phyloP scores from a whole-genome alignment of 2,329 filamentous ascomycete species.

The Colletotrichum echinochloae region DNA sequence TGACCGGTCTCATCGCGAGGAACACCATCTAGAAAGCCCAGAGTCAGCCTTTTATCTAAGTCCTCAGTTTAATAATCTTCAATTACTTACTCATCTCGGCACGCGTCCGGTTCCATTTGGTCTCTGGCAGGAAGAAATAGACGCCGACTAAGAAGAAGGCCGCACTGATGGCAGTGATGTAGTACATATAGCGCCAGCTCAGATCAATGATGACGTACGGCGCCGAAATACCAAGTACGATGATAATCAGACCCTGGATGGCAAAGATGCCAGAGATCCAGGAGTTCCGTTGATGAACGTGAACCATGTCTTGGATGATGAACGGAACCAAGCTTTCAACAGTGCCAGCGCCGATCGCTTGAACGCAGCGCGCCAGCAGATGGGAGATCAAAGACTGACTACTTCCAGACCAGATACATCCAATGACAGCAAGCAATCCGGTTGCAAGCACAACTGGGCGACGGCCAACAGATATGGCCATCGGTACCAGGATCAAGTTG shows the following conservation, averaged over 20 bases:
- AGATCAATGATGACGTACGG: conserved; percentile 48
- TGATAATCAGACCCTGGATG: conserved; percentile 47
- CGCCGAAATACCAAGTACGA: conserved; percentile 45
- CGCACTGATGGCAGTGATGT: conserved; percentile 46
- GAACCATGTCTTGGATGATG: conserved; percentile 53
- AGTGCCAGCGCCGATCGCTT: conserved; percentile 51
- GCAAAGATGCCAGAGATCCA: conserved; percentile 49
- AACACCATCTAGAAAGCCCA: conserved; percentile 37
- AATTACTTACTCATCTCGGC: conserved; percentile 45
- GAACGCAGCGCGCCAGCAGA: conserved; percentile 48
- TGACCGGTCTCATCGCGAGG: conserved; percentile 40
- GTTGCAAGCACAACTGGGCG: conserved; percentile 51
- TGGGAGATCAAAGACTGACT: conserved; percentile 48
- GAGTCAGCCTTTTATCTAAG: background rate
- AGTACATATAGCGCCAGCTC: conserved; percentile 53
- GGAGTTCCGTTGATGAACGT: conserved; percentile 52
- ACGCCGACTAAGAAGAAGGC: conserved; percentile 47
- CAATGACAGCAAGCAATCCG: conserved; percentile 47
- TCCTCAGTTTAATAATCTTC: rapidly evolving
- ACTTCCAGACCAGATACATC: conserved; percentile 51
- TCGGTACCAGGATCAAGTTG: conserved; percentile 50
- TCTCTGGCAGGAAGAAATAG: conserved; percentile 51
- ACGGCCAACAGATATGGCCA: conserved; percentile 52
- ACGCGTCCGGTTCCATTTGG: conserved; percentile 47
- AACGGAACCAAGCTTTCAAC: conserved; percentile 52